Base-by-base conservation (phyloP, 139 green algal genomes). In the Chlorella sp. region DNA sequence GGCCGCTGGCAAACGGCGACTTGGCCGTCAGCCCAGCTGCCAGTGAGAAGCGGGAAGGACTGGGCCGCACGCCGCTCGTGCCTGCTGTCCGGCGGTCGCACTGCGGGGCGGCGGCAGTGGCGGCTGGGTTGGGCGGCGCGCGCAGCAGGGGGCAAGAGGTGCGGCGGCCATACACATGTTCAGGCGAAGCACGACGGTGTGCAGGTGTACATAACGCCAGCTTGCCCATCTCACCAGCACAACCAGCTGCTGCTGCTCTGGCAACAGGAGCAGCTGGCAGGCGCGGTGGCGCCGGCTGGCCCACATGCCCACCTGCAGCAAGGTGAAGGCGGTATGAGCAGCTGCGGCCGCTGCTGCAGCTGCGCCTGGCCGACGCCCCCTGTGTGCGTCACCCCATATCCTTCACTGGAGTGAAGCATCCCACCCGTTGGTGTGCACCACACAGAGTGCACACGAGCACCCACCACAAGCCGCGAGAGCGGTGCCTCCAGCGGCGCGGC, bases 1-100 rank as follows among this genome's bases (percentile, higher is more conserved):
- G 72, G 11, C 48, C 60, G 44, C 82, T 90, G 56, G 62, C 56
- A 76, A 91, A 91, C 1, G 88, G 88, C 62, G 81, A 88, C 28
- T 86, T 81, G 22, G 81, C 75, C 3, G 76, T 67, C 41, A 91
- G 75, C 46, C 19, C 48, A 46, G 19, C 36, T 16, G 60, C 60
- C 60, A 83, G 76, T 26, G 58, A 58, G 38, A 85, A 76, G 51
- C 69, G 70, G 4, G 34, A 60, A 22, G 81, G 77, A 28, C 43
- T 82, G 82, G 60, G 82, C 51, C 51, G 51, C 51, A 60, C 51
- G 51, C 51, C 14, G 16, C 16, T 16, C 51, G 46, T 60, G 51
- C 51, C 51, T 26, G 51, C 51, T 26, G 51, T 60, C 2, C 51
- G 51, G 51, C 51, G 51, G 51, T 60, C 51, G 14, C 51, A 60